Evolutionary conservation across 805 yeast genomes (phyloP), one percentile per base, ranked within the genome.

Genomic region (Candida ficus): DNA sequence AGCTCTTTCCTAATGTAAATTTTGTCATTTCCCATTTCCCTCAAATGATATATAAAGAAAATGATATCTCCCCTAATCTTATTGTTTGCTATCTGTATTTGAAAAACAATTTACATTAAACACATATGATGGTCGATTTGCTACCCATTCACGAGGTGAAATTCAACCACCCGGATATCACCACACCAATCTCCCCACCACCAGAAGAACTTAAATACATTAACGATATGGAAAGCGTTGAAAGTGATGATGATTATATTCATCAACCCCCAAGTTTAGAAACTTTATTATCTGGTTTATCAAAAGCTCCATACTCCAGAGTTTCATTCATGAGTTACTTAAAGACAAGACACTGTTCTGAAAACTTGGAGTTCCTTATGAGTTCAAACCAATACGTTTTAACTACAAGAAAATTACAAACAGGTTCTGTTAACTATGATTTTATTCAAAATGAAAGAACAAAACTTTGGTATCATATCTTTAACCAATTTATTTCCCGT

Each of bases 401-500:
- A 22, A 31, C 44, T 7, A 38, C 36, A 14, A 22, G 38, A 16
- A 37, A 31, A 22, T 28, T 28, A n/a, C 35, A 37, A 21, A 17
- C 12, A 17, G 32, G 28, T 6, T 5, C 32, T 9, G 10, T 5
- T 2, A 37, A 34, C 4, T 14, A 25, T 11, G 36, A 35, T 2
- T 29, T 31, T 5, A 20, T 28, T 19, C 35, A 31, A 12, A 29
- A 35, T 2, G 47, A 44, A 29, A 33, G 38, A 26, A 9, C 32
- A 6, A 49, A 40, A 21, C 30, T 49, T 2, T 55, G 60, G 60
- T 34, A 43, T 17, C 42, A 40, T 38, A 45, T 55, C 16, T 50
- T 67, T 48, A 66, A 64, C 49, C 71, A 67, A 43, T 71, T 70
- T 45, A 54, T 66, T 29, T 59, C 66, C 12, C 65, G 60, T 37